A percentile compares a stretch with the other conserved stretches of the same genome.
Evolutionary conservation across 106 monocot species (phyloP).

Genomic region (Hemerocallis citrina): DNA sequence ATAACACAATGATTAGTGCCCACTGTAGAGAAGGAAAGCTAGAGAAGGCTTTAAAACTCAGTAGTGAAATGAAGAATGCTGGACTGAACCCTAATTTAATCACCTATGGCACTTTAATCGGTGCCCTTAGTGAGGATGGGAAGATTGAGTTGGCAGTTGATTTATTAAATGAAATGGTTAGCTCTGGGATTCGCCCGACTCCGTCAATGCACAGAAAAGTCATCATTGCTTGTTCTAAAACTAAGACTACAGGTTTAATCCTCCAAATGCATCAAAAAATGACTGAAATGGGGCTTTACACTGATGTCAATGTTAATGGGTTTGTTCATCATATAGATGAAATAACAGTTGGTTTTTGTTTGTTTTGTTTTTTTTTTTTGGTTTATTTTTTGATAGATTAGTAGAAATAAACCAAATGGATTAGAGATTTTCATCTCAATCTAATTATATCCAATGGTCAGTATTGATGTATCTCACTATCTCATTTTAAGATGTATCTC

Average conservation of each 20-base stretch:
- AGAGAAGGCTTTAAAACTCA: constrained; percentile 40
- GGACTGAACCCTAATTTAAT: constrained; percentile 53
- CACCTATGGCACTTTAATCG: constrained; percentile 59
- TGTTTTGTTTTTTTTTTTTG: too few species aligned
- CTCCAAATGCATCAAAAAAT: constrained; percentile 43
- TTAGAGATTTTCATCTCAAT: too few species aligned
- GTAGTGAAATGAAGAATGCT: constrained; percentile 53
- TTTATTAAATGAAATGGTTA: constrained; percentile 61
- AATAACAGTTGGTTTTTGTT: too few species aligned
- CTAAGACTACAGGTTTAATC: constrained; percentile 40
- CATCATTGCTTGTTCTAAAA: constrained; percentile 41
- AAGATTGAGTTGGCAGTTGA: constrained; percentile 31
- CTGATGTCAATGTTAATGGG: constrained; percentile 41
- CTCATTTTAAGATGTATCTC: too few species aligned
- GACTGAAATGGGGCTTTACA: constrained; percentile 46
- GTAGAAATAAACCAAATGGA: too few species aligned
- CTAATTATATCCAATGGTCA: too few species aligned
- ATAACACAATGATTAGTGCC: constrained; percentile 64
- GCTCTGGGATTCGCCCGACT: constrained; percentile 31
- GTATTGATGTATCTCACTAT: too few species aligned
- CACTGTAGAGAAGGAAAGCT: constrained; percentile 48
- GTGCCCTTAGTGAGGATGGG: constrained; percentile 31
- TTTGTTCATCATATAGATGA: too few species aligned
- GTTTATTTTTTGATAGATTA: too few species aligned
- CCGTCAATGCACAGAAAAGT: constrained; percentile 45